Percentiles rank a stretch among this genome's conserved stretches.
These are phyloP conservation scores for Hypoxylon sp. DNA, from an alignment of 2,329 filamentous ascomycete genomes.

Conservation along the genomic window DNA sequence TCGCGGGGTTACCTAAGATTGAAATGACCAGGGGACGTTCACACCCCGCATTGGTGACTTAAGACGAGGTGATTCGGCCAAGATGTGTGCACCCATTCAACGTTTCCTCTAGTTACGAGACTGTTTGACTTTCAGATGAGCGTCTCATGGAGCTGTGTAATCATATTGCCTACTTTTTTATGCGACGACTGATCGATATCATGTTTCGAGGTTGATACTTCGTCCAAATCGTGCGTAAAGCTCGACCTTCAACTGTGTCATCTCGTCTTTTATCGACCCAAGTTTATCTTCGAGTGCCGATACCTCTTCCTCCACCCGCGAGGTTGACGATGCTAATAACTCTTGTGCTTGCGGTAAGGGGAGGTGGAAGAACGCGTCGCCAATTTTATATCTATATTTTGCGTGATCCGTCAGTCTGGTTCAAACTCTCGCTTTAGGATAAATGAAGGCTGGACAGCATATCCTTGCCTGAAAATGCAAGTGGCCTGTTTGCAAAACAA, in stretches of 20 bases:
- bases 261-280: conserved; percentile 82
- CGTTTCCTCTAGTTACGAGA: conserved; percentile 8
- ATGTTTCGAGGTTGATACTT: conserved; percentile 97
- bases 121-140: background rate
- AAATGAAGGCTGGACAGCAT: background rate
- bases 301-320: conserved; percentile 83
- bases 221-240: conserved; percentile 95
- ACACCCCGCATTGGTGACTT: background rate
- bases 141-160: background rate
- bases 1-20: background rate
- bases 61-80: background rate
- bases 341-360: conserved; percentile 88
- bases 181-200: conserved; percentile 50
- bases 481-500: background rate
- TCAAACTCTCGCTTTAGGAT: background rate
- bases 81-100: background rate
- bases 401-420: conserved; percentile 24
- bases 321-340: conserved; percentile 79
- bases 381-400: conserved; percentile 86
- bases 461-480: background rate
- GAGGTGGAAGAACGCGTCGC: conserved; percentile 93
- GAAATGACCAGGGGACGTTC: background rate
- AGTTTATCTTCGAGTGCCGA: conserved; percentile 82
- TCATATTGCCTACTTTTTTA: background rate
- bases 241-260: conserved; percentile 90